Evolutionary conservation across 495 filamentous ascomycete species (phyloP), one percentile per base, ranked within the genome.

Genomic region (Rostrohypoxylon terebratum): DNA sequence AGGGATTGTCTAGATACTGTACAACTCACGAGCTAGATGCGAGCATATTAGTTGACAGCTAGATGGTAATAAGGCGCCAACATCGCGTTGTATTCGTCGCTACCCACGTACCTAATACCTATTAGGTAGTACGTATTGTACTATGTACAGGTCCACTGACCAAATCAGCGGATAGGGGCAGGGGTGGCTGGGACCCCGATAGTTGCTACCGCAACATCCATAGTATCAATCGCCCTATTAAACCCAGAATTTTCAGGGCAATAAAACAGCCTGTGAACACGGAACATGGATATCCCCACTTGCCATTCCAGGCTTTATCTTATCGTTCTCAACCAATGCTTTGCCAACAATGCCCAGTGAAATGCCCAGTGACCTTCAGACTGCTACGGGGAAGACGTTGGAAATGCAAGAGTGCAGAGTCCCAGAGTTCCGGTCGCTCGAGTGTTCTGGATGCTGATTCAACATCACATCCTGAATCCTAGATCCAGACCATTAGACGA

Each of bases 61-160:
- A 42, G 28, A 57, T 44, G 59, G 16, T 31, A 63, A 50, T 72
- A 68, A 68, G 64, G 70, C 70, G 70, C 60, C 64, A 68, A 64
- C 59, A 64, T 68, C 70, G 63, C 70, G 65, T 73, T 68, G 70
- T 68, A 68, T 62, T 50, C 64, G 48, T 58, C 59, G 25, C 34
- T 58, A 63, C 47, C 63, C 63, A 72, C 63, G 63, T 67, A 44
- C 53, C n/a, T n/a, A n/a, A n/a, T n/a, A n/a, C n/a, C n/a, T n/a
- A n/a, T n/a, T n/a, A n/a, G n/a, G n/a, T n/a, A n/a, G n/a, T n/a
- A n/a, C n/a, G n/a, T n/a, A n/a, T n/a, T n/a, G n/a, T n/a, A n/a
- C n/a, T n/a, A n/a, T n/a, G 42, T 57, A 58, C 11, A 16, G 40
- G 38, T 63, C 55, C 45, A 69, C 36, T 42, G 18, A 20, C 28